A percentile compares a stretch with the other conserved stretches of the same genome.
phyloP scores from a whole-genome alignment of 805 yeast genomes.

The Zygosaccharomyces kombuchaensis region DNA sequence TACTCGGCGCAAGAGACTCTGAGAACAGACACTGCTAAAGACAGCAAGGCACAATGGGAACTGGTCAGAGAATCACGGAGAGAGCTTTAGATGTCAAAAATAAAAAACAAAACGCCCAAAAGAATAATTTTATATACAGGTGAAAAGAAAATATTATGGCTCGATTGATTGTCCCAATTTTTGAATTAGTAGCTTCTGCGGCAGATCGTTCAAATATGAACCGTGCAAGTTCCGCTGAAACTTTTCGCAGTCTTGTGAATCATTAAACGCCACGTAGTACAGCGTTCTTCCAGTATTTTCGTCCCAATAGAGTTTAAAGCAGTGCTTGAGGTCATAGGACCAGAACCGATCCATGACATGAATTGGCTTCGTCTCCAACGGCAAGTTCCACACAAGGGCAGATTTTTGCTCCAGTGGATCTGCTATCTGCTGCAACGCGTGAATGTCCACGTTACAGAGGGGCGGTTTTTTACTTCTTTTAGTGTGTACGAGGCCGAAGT shows the following conservation, averaged over 20 bases:
- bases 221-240: conserved; percentile 56
- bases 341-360: conserved; percentile 25
- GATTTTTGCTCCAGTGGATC: conserved; percentile 22
- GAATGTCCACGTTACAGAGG: conserved; percentile 4
- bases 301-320: conserved; percentile 27
- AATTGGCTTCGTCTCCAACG: conserved; percentile 16
- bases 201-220: conserved; percentile 13
- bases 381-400: conserved; percentile 31
- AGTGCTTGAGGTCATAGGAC: conserved; percentile 31
- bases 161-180: conserved; percentile 7
- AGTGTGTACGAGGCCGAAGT: conserved; percentile 9
- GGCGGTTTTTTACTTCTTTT: background rate
- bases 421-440: conserved; percentile 9
- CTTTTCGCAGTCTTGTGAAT: conserved; percentile 42
- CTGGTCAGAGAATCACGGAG: conserved; percentile 71
- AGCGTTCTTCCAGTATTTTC: conserved; percentile 18
- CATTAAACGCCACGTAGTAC: conserved; percentile 39
- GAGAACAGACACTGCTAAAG: conserved; percentile 16
- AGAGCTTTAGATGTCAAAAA: conserved; percentile 16
- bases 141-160: background rate
- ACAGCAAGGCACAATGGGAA: conserved; percentile 43
- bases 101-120: background rate
- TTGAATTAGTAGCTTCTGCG: conserved; percentile 24
- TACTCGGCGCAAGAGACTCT: conserved; percentile 23
- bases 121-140: background rate